Percentiles rank a stretch among this genome's conserved stretches.
Conservation (phyloP, 139 green algal genomes). For the Chloropicon primus region DNA sequence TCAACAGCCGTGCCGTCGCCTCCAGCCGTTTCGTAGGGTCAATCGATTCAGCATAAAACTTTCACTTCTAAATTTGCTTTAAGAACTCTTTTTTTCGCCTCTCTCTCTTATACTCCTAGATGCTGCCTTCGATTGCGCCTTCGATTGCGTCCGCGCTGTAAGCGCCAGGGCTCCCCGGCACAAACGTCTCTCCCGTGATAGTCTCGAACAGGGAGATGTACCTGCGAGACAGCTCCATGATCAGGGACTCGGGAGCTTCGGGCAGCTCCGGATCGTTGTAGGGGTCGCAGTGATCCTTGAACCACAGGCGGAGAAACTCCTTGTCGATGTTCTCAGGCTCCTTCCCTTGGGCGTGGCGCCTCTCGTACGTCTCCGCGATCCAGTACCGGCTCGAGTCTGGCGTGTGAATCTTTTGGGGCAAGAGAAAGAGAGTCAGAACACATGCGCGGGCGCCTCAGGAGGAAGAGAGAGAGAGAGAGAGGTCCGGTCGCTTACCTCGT, state of each 20-base stretch:
- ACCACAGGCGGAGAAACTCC: constrained; percentile 98
- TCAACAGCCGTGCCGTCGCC: no score
- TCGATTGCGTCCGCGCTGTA: neutral
- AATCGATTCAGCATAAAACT: no score
- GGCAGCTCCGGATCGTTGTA: constrained; percentile 81
- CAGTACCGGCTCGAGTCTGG: constrained; percentile 59
- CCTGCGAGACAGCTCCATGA: constrained; percentile 69
- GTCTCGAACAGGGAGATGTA: constrained; percentile 91
- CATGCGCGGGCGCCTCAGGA: neutral
- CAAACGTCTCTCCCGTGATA: constrained; percentile 81
- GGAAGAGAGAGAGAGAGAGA: no score
- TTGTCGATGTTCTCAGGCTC: constrained; percentile 97
- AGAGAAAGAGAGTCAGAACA: no score
- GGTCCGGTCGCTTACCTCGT: constrained; percentile 28
- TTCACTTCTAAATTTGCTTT: no score
- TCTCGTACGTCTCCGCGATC: constrained; percentile 66
- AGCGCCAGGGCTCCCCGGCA: constrained; percentile 2
- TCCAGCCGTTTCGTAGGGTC: no score
- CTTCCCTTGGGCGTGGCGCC: constrained; percentile 44
- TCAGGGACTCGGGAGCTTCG: constrained; percentile 70
- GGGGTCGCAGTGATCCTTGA: constrained; percentile 80
- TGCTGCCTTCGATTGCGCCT: neutral
- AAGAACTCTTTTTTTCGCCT: no score
- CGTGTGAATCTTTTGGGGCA: constrained; percentile 73
- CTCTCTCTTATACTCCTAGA: no score